A percentile compares a stretch with the other conserved stretches of the same genome.
Evolutionary conservation across 257 asterid genomes (phyloP).

Genomic region (Eustoma russellianum): DNA sequence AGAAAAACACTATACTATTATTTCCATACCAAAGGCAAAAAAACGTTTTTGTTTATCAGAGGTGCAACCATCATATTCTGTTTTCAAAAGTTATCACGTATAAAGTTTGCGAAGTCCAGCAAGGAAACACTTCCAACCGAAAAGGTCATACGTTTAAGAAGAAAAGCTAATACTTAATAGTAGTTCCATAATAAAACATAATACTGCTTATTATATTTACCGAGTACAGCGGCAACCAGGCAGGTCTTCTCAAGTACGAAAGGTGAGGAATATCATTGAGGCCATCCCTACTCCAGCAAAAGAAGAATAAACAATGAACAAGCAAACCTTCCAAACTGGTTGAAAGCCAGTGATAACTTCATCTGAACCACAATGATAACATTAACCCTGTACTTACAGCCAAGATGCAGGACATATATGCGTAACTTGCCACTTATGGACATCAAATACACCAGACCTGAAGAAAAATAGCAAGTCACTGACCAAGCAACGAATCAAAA

Average conservation of each 20-base stretch:
- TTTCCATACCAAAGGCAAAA: too few species aligned
- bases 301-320: conserved; percentile 12
- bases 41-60: too few species aligned
- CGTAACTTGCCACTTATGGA: conserved; percentile 63
- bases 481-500: not conserved
- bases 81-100: too few species aligned
- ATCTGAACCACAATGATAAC: not conserved
- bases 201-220: conserved; percentile 35
- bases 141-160: too few species aligned
- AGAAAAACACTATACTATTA: too few species aligned
- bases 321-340: not conserved
- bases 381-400: conserved; percentile 50
- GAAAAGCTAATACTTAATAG: too few species aligned
- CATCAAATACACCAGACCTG: conserved; percentile 93
- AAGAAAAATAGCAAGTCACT: conserved; percentile 3
- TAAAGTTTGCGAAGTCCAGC: too few species aligned
- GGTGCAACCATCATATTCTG: too few species aligned
- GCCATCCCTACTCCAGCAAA: conserved; percentile 49
- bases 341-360: not conserved
- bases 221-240: conserved; percentile 77
- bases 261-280: conserved; percentile 35
- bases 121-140: too few species aligned
- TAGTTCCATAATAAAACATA: not conserved
- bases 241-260: conserved; percentile 52
- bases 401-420: conserved; percentile 91